Evolutionary conservation across 805 yeast genomes (phyloP).

Genomic region (Kazachstania africana): DNA sequence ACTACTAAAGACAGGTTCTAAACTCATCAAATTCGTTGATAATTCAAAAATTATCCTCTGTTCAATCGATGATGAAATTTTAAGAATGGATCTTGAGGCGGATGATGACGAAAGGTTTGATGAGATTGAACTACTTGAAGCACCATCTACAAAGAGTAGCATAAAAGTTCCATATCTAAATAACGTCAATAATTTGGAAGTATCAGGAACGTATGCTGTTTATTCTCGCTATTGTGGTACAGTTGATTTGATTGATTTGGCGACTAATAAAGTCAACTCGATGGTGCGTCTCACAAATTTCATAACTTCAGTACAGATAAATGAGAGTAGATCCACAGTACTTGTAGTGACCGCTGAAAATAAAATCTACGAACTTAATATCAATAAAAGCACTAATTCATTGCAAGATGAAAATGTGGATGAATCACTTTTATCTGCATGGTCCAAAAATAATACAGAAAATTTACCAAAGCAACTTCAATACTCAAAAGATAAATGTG

Average conservation of each 20-base stretch:
- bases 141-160: constrained; percentile 23
- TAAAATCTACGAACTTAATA: constrained; percentile 57
- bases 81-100: constrained; percentile 31
- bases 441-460: constrained; percentile 75
- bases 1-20: constrained; percentile 41
- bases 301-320: constrained; percentile 52
- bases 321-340: constrained; percentile 36
- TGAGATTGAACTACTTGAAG: constrained; percentile 21
- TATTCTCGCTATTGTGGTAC: constrained; percentile 55
- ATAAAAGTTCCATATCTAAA: constrained; percentile 35
- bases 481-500: constrained; percentile 50
- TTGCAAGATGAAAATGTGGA: constrained; percentile 5
- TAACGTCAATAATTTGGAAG: constrained; percentile 41
- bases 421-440: constrained; percentile 36
- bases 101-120: constrained; percentile 33
- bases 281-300: constrained; percentile 49
- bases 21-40: constrained; percentile 36
- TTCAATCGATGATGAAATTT: constrained; percentile 52
- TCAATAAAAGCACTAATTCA: constrained; percentile 3
- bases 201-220: constrained; percentile 41
- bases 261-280: constrained; percentile 23
- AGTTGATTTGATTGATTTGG: constrained; percentile 37
- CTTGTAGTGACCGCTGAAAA: constrained; percentile 64
- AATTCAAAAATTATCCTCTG: constrained; percentile 37
- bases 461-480: constrained; percentile 56